Conservation (phyloP, 1,284 basidiomycete species). For the Ceratobasidium sp. region DNA sequence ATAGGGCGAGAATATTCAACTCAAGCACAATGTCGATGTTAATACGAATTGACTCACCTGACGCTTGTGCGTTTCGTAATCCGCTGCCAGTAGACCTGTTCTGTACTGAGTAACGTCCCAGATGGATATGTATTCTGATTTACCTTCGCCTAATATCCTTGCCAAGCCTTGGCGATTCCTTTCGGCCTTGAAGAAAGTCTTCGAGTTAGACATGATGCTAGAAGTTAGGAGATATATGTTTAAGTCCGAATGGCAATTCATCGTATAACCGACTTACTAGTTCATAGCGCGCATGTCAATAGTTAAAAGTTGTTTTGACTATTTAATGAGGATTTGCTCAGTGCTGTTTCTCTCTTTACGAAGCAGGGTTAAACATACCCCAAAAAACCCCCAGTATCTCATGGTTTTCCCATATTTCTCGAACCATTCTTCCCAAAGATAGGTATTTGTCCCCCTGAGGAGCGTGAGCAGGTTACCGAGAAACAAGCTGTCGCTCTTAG, state of each 20-base stretch:
- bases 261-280: neutral
- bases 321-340: neutral
- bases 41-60: conserved; percentile 17
- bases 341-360: neutral
- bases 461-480: conserved; percentile 43
- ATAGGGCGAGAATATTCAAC: conserved; percentile 9
- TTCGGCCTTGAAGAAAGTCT: conserved; percentile 18
- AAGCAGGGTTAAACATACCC: conserved; percentile 29
- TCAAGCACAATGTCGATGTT: neutral
- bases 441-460: neutral
- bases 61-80: conserved; percentile 34
- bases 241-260: neutral
- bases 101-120: neutral
- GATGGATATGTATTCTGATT: neutral
- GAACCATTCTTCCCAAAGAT: conserved; percentile 39
- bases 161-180: neutral
- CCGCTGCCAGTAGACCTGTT: conserved; percentile 30
- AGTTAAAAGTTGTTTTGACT: conserved; percentile 37
- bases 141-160: conserved; percentile 45
- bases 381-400: conserved; percentile 25
- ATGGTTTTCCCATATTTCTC: conserved; percentile 43
- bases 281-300: conserved; percentile 43
- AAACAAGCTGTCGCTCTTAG: conserved; percentile 23
- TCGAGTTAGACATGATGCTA: conserved; percentile 23
- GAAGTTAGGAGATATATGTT: neutral